Evolutionary conservation across 768 basidiomycete genomes (phyloP), one percentile per base, ranked within the genome.

Genomic region (Cystobasidiopsis lactophilus): DNA sequence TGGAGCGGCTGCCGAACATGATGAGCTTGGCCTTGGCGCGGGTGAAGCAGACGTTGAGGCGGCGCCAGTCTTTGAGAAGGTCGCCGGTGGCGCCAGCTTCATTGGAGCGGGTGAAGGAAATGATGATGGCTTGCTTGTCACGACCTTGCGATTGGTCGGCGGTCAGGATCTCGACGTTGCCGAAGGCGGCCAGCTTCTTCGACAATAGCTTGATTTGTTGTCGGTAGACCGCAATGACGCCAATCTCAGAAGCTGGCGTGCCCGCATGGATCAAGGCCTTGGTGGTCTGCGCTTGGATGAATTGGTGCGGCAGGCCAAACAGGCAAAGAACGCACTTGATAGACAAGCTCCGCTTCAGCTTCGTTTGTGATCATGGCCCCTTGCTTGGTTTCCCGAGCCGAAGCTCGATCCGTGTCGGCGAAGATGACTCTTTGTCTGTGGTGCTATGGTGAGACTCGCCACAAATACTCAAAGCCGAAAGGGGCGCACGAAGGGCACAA

Each of bases 41-140:
- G 0, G 91, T 95, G 65, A 96, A 85, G 5, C 86, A 82, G 18
- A 98, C 93, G 62, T 98, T 98, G 73, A 95, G 79, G 31, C 93
- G 69, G 35, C 93, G 73, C 89, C 91, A 95, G 64, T 98, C 93
- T 60, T 82, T 85, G 24, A 96, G 71, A 2, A 98, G 73, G 50
- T 95, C 88, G 9, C 93, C 93, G 26, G 33, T 35, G 7, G 33
- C 33, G 2, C 78, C 78, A 0, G 69, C 67, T 39, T 79, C 77
- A 59, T 98, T 96, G 0, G 84, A 85, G 54, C 85, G 72, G 4
- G 91, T 88, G 72, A 96, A 76, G 19, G 85, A 88, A 50, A 96
- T 80, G 57, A 98, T 72, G 54, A 96, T 77, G 64, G 84, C 86
- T 43, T 91, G 85, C 65, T 98, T 96, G 67, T 98, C 91, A 45